These are phyloP conservation scores for Pholiota conissans DNA, from an alignment of 768 basidiomycete species.

Conservation along the genomic window DNA sequence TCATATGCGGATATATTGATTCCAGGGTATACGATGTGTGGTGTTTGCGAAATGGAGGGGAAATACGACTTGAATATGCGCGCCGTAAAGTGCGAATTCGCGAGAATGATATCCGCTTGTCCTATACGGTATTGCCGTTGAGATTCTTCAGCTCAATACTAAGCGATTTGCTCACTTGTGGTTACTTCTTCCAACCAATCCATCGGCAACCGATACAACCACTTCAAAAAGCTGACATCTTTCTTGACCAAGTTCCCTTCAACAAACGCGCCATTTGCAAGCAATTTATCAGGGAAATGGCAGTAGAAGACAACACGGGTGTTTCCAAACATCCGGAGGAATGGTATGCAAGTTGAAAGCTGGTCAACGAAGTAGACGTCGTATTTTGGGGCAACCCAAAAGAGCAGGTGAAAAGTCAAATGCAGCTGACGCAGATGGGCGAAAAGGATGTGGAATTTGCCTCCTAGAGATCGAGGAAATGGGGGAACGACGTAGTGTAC, in stretches of 20 bases:
- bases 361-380: conserved; percentile 97
- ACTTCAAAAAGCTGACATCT: conserved; percentile 56
- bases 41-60: conserved; percentile 57
- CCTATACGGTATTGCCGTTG: conserved; percentile 42
- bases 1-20: conserved; percentile 83
- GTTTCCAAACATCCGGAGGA: conserved; percentile 63
- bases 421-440: conserved; percentile 90
- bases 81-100: conserved; percentile 91
- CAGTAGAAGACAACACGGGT: conserved; percentile 96
- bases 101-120: conserved; percentile 87
- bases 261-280: conserved; percentile 69
- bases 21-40: conserved; percentile 91
- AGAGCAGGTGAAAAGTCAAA: conserved; percentile 66
- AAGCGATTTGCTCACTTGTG: conserved; percentile 57
- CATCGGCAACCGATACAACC: conserved; percentile 84
- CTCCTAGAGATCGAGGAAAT: conserved; percentile 77
- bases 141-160: background rate
- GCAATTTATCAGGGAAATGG: conserved; percentile 95
- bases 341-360: conserved; percentile 87
- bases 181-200: conserved; percentile 89
- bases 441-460: conserved; percentile 85
- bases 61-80: conserved; percentile 78
- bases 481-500: conserved; percentile 74
- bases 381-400: conserved; percentile 45
- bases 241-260: conserved; percentile 48